Conservation (phyloP, 1,284 basidiomycete species). For the Porphyrellus sp. region DNA sequence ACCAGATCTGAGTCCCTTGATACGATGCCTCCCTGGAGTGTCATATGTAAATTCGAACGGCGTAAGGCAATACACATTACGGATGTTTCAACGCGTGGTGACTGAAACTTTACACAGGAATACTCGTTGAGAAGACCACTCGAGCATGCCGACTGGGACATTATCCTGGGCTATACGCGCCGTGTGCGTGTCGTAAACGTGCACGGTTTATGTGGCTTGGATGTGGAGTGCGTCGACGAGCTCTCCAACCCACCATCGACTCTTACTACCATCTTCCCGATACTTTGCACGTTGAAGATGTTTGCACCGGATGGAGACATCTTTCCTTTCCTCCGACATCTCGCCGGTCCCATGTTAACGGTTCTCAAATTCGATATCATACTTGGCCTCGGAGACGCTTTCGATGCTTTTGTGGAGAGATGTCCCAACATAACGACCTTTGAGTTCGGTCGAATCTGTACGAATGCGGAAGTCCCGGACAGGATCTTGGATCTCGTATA, state of each 20-base stretch:
- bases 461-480: too few relatives aligned
- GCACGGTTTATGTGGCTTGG: not conserved
- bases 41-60: not conserved
- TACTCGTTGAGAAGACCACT: not conserved
- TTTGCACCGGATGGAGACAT: too few relatives aligned
- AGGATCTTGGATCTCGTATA: too few relatives aligned
- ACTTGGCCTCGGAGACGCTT: too few relatives aligned
- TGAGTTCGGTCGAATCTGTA: too few relatives aligned
- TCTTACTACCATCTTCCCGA: not conserved
- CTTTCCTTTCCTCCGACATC: too few relatives aligned
- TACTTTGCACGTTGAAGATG: not conserved
- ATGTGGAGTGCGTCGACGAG: not conserved
- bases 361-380: too few relatives aligned
- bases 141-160: constrained; percentile 8
- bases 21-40: not conserved
- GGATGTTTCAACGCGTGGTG: not conserved
- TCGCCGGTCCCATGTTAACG: too few relatives aligned
- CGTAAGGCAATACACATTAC: not conserved
- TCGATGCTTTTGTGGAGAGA: too few relatives aligned
- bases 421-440: too few relatives aligned
- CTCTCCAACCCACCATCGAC: not conserved
- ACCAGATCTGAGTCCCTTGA: too few relatives aligned
- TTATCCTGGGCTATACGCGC: constrained; percentile 4
- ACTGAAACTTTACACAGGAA: not conserved
- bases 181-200: constrained; percentile 8